phyloP scores from a whole-genome alignment of 345 rosid genomes.

The Dovyalis caffra region DNA sequence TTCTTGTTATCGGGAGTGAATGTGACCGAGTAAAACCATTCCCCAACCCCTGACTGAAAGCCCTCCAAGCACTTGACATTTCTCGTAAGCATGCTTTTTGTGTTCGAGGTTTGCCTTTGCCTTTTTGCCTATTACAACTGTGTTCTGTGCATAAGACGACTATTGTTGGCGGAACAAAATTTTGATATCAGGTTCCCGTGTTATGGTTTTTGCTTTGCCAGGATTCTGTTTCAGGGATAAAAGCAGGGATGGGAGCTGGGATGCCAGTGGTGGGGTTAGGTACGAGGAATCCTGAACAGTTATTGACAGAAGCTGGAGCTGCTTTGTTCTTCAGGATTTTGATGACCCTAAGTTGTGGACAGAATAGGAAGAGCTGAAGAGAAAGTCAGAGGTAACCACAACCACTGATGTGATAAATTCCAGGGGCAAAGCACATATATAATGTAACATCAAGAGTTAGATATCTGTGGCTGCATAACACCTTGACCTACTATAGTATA shows the following conservation, averaged over 20 bases:
- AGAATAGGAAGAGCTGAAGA: constrained; percentile 69
- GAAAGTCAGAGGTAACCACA: constrained; percentile 19
- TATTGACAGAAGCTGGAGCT: constrained; percentile 69
- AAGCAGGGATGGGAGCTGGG: constrained; percentile 94
- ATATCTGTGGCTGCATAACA: background rate
- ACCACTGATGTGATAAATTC: background rate
- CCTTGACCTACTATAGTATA: background rate
- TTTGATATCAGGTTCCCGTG: background rate
- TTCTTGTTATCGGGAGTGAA: constrained; percentile 63
- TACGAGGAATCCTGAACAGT: constrained; percentile 66
- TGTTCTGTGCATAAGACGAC: background rate
- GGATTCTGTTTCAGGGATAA: constrained; percentile 89
- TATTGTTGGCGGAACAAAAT: background rate
- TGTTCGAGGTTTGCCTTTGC: constrained; percentile 59
- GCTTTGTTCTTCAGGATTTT: constrained; percentile 66
- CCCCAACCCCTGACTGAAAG: constrained; percentile 85
- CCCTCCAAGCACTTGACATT: constrained; percentile 64
- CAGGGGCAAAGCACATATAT: background rate
- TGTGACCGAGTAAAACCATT: constrained; percentile 80
- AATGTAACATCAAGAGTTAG: background rate
- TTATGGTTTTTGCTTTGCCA: constrained; percentile 5
- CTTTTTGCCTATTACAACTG: background rate
- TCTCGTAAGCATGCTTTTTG: constrained; percentile 78
- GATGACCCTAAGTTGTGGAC: constrained; percentile 74
- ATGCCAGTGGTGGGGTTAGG: constrained; percentile 76